These are phyloP conservation scores for Luzula sylvatica DNA, from an alignment of 176 grass and related monocot genomes.

Conservation along the genomic window DNA sequence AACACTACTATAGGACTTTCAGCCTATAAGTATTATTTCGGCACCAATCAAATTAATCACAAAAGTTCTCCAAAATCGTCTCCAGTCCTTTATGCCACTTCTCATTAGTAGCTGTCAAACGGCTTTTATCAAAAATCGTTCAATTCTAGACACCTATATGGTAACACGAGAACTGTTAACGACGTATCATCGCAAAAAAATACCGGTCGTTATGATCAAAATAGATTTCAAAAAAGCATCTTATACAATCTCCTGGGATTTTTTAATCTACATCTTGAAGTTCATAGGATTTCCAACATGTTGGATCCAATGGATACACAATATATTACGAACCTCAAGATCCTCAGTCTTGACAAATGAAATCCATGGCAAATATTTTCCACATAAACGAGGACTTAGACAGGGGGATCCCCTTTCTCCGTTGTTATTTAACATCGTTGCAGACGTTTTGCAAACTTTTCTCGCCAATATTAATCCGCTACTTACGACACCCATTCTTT, in stretches of 20 bases:
- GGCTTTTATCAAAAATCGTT: no score
- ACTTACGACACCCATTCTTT: no score
- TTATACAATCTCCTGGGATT: not conserved
- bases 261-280: not conserved
- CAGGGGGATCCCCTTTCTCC: not conserved
- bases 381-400: not conserved
- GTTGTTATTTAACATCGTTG: not conserved
- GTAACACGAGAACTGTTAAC: no score
- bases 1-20: no score
- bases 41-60: no score
- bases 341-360: not conserved
- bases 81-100: no score
- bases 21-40: no score
- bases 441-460: not conserved
- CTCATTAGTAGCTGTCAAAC: no score
- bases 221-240: not conserved
- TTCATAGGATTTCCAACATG: not conserved
- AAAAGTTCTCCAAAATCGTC: no score
- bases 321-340: not conserved
- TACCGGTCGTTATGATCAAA: no score
- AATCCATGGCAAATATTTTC: not conserved
- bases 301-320: not conserved
- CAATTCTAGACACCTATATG: no score
- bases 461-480: not conserved
- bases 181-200: no score